Base-by-base conservation (phyloP, 768 basidiomycete genomes). In the Boletus vinaceobasis region DNA sequence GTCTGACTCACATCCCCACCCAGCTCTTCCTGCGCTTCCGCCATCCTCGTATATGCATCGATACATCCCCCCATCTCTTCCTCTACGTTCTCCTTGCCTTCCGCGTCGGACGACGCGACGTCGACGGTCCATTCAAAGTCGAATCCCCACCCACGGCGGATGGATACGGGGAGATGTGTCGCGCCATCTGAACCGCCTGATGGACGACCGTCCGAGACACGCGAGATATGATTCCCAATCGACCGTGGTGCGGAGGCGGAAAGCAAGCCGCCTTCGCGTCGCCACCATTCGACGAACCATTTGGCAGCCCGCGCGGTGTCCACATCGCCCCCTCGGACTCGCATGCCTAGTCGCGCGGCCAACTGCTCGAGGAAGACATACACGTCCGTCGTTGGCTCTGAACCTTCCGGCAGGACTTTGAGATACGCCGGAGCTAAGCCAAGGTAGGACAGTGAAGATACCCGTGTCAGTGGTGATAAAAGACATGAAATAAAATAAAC, bases 231-330 rank as follows among this genome's bases (percentile, higher is more conserved):
- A 15, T 27, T 17, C n/a, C 44, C 43, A 45, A 56, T 66, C 54
- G 44, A 63, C 50, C 46, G 62, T 31, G 74, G 73, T 23, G 73
- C 70, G 11, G 77, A 73, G 27, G 84, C 79, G 53, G 82, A 74
- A 42, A 81, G 69, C 45, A 83, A 73, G 7, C 85, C 79, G 49
- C 88, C 89, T 61, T 87, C 81, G 45, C 82, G 82, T 39, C 96
- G 84, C 86, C 94, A 99, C 81, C 92, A 92, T 43, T 82, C 77
- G 39, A 98, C 80, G 64, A 98, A 87, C 78, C 87, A 92, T 21
- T 77, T 75, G 5, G 88, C 87, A 9, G 93, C 91, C 23, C 90
- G 82, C 5, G 80, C 69, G 5, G 78, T 65, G 73, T 98, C 89
- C 46, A 77, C 75, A 43, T 83, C 77, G 14, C 88, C 92, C 6